Evolutionary conservation across 495 filamentous ascomycete species (phyloP), one percentile per base, ranked within the genome.

Genomic region (Aspergillus ellipticus): DNA sequence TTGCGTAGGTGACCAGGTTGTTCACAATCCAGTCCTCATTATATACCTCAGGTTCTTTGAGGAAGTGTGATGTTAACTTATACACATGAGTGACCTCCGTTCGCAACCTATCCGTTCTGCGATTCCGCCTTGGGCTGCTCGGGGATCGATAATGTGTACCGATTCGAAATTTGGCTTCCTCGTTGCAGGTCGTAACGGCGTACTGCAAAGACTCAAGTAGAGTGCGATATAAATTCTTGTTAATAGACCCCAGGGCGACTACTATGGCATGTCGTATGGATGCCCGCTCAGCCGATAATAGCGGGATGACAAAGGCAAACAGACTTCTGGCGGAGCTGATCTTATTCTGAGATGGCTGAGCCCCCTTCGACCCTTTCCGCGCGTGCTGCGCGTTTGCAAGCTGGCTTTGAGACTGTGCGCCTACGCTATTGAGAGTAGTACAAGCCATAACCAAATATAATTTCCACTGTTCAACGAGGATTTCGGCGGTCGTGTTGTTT

Each of bases 391-490:
- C 78, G 58, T 83, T 81, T 42, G 72, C 81, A 29, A 77, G 65
- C 60, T 72, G 82, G 61, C 63, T 82, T 61, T 80, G 83, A 41
- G 82, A 84, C 28, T 82, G 78, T 16, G 79, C 84, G 16, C 92
- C 92, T 16, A 90, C 84, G 55, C 91, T 93, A 26, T 87, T 92
- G 24, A 99, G 78, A 0, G 95, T 99, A 8, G 92, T 96, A 67
- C 95, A 99, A 6, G 95, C 95, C 72, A 97, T 96, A 42, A 96
- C 89, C 41, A 99, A 79, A 66, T 97, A 97, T n/a, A 97, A 75
- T 70, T 96, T 97, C 93, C 93, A 99, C 69, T 99, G 94, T 66
- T 97, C 94, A 55, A 97, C 83, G 53, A 98, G 75, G 37, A 95
- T 85, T 49, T 96, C 91, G 2, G 92, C 88, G 8, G 92, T 85